Base-by-base conservation (phyloP, 2,329 filamentous ascomycete genomes). In the Cercospora citrullina region DNA sequence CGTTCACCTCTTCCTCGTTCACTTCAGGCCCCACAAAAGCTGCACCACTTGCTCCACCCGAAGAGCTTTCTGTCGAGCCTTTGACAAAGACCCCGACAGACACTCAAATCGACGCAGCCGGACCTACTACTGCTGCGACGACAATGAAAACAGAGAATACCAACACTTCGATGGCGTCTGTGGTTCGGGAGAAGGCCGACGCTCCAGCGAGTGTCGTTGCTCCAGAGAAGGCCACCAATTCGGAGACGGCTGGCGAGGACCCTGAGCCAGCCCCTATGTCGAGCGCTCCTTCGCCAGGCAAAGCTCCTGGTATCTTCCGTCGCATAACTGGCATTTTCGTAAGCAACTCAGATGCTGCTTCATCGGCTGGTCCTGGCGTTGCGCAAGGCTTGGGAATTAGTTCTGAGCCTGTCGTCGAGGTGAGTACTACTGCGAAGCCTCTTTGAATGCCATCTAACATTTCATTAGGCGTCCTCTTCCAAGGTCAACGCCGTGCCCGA, bases 281-380 rank as follows among this genome's bases (percentile, higher is more conserved):
- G 7, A 64, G 7, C 8, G 48, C 53, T 3, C 42, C 51, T n/a
- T 59, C 62, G 26, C 62, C 62, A n/a, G 21, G 14, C 8, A 36
- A 33, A 30, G 30, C 26, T 9, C 53, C 28, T 23, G 18, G 30
- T 5, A 58, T 64, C 33, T 36, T 64, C 23, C 62, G 62, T 42
- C 62, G 62, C 36, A 26, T 64, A 5, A 64, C 62, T 14, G 62
- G 62, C 53, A 31, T 64, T 6, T 45, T 64, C 16, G 33, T 23
- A 9, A 26, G 48, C 51, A 57, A 33, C 30, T 39, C 61, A n/a
- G 61, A 64, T 12, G 6, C 26, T 57, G 12, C 28, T 36, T 16
- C 30, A 12, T 28, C 48, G 16, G 31, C 33, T 23, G 51, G 23
- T 30, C 9, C 28, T 39, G 21, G 30, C 16, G 61, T 31, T 23